phyloP scores from a whole-genome alignment of 768 basidiomycete genomes.

The Suillus fuscotomentosus region DNA sequence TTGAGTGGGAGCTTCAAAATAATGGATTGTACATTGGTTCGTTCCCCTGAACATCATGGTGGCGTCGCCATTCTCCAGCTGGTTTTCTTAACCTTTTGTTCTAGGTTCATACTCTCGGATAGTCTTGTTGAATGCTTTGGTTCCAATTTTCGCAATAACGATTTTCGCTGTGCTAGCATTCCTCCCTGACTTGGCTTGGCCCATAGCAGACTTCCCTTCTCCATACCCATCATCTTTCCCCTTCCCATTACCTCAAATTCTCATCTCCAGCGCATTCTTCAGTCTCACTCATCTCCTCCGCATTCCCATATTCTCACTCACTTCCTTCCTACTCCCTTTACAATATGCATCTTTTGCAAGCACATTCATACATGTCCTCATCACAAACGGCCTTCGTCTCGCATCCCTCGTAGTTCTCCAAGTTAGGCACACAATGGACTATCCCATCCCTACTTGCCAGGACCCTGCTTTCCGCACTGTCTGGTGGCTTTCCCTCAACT shows the following conservation, averaged over 20 bases:
- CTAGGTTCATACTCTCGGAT: conserved; percentile 63
- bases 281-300: conserved; percentile 28
- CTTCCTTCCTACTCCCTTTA: conserved; percentile 29
- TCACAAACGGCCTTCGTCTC: conserved; percentile 55
- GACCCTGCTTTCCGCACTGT: conserved; percentile 60
- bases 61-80: too few species aligned
- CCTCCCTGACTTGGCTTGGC: conserved; percentile 52
- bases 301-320: conserved; percentile 33
- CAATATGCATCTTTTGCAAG: conserved; percentile 34
- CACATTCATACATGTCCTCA: conserved; percentile 45
- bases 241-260: conserved; percentile 63
- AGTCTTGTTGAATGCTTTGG: conserved; percentile 55
- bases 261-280: conserved; percentile 59
- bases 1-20: conserved; percentile 46
- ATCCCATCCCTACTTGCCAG: conserved; percentile 49
- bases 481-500: conserved; percentile 76
- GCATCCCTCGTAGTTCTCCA: conserved; percentile 52
- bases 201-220: conserved; percentile 31
- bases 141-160: conserved; percentile 53
- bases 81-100: not conserved
- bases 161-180: conserved; percentile 49
- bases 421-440: conserved; percentile 42
- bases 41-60: conserved; percentile 12
- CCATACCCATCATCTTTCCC: conserved; percentile 52
- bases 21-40: conserved; percentile 50